These are phyloP conservation scores for Durio zibethinus DNA, from an alignment of 345 rosid species.

Conservation along the genomic window DNA sequence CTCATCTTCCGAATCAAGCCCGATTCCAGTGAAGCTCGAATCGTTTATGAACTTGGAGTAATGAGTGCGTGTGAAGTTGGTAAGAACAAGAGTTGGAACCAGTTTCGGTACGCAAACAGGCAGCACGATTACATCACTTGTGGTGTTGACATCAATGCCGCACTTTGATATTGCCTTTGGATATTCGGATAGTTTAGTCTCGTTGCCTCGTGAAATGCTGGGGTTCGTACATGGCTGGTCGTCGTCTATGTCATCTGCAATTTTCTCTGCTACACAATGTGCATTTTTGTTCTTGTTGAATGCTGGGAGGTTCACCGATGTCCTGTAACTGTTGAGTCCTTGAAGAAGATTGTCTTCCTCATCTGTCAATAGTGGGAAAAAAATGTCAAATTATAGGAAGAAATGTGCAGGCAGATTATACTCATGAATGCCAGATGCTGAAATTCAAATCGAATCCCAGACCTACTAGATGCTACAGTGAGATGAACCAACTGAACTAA, in stretches of 20 bases:
- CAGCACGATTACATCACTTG: slow-evolving; percentile 50
- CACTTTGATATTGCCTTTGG: slow-evolving; percentile 50
- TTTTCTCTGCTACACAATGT: slow-evolving; percentile 52
- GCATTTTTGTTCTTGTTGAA: slow-evolving; percentile 57
- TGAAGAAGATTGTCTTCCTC: slow-evolving; percentile 62
- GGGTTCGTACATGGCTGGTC: slow-evolving; percentile 46
- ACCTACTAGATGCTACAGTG: too few relatives aligned
- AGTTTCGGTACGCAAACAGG: slow-evolving; percentile 60
- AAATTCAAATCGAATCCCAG: too few relatives aligned
- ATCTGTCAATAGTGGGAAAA: slow-evolving; percentile 31
- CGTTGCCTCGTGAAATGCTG: slow-evolving; percentile 20
- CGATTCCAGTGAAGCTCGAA: slow-evolving; percentile 53
- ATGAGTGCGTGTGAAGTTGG: slow-evolving; percentile 59
- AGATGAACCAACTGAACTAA: too few relatives aligned
- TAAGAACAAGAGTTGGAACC: slow-evolving; percentile 60
- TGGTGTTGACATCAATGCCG: slow-evolving; percentile 46
- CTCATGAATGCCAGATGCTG: too few relatives aligned
- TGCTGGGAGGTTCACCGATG: slow-evolving; percentile 35
- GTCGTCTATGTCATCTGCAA: slow-evolving; percentile 54
- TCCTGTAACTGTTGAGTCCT: slow-evolving; percentile 69
- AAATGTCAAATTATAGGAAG: not conserved
- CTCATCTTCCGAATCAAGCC: slow-evolving; percentile 64
- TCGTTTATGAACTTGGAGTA: slow-evolving; percentile 54
- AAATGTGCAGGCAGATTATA: not conserved
- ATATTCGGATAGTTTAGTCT: slow-evolving; percentile 38